Evolutionary conservation across 768 basidiomycete genomes (phyloP).

Genomic region (Neoboletus brunneissimus): DNA sequence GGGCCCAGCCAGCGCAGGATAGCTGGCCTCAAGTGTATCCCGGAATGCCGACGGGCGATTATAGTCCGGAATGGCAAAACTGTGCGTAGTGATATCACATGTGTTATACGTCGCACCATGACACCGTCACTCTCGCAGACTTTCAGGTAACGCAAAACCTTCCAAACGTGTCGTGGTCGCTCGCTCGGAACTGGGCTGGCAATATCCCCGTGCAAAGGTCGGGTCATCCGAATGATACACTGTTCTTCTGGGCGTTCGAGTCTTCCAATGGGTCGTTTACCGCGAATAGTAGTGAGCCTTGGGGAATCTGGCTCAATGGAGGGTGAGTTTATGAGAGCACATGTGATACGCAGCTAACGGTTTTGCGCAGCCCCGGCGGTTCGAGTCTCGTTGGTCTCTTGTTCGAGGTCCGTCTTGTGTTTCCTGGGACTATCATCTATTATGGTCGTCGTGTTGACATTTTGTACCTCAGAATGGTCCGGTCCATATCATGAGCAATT

Average conservation of each 20-base stretch:
- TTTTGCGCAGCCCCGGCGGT: constrained; percentile 51
- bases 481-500: constrained; percentile 51
- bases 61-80: constrained; percentile 55
- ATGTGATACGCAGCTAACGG: not conserved
- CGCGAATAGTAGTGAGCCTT: constrained; percentile 44
- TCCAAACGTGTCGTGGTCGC: constrained; percentile 55
- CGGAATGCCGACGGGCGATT: constrained; percentile 43
- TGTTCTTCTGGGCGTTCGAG: constrained; percentile 67
- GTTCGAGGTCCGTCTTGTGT: constrained; percentile 46
- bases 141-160: constrained; percentile 53
- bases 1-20: not conserved
- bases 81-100: constrained; percentile 39
- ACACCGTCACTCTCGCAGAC: constrained; percentile 39
- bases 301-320: constrained; percentile 74
- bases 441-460: not conserved
- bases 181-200: constrained; percentile 53
- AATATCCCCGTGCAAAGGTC: constrained; percentile 59
- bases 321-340: constrained; percentile 40
- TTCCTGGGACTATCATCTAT: not conserved
- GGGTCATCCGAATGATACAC: constrained; percentile 59
- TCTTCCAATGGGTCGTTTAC: constrained; percentile 55
- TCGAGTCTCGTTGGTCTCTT: constrained; percentile 62
- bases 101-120: not conserved
- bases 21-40: constrained; percentile 42
- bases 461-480: constrained; percentile 56